These are phyloP conservation scores for Komagataella kurtzmanii DNA, from an alignment of 805 yeast genomes.

Conservation along the genomic window DNA sequence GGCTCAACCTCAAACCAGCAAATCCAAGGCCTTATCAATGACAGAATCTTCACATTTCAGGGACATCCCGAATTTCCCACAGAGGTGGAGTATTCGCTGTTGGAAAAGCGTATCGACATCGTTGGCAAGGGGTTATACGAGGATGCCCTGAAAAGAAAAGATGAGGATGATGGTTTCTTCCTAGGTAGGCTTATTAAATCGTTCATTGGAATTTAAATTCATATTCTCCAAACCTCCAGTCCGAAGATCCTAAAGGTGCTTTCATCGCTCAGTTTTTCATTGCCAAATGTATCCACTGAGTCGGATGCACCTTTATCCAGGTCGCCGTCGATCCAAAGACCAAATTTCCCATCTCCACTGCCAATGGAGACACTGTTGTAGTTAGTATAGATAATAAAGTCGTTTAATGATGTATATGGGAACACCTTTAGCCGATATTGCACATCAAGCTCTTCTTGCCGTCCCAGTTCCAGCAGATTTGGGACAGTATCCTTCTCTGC, in stretches of 20 bases:
- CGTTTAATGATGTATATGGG: constrained; percentile 81
- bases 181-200: background rate
- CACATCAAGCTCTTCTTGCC: constrained; percentile 1
- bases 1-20: constrained; percentile 29
- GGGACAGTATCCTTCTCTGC: constrained; percentile 30
- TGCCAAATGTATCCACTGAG: constrained; percentile 77
- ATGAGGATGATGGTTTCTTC: background rate
- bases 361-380: constrained; percentile 72
- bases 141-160: background rate
- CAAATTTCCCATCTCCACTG: constrained; percentile 87
- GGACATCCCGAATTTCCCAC: constrained; percentile 80
- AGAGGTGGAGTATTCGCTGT: constrained; percentile 5
- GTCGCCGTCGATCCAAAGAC: constrained; percentile 74
- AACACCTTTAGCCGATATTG: constrained; percentile 58
- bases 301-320: constrained; percentile 67
- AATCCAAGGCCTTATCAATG: constrained; percentile 54
- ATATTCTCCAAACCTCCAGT: constrained; percentile 69
- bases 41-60: constrained; percentile 54
- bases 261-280: constrained; percentile 44
- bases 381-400: constrained; percentile 73
- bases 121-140: background rate
- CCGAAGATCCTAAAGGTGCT: constrained; percentile 65
- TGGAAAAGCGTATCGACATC: background rate
- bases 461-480: constrained; percentile 8
- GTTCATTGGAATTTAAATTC: background rate